Percentiles rank a stretch among this genome's conserved stretches.
Evolutionary conservation across 768 basidiomycete genomes (phyloP).

Genomic region (Exidia glandulosa): DNA sequence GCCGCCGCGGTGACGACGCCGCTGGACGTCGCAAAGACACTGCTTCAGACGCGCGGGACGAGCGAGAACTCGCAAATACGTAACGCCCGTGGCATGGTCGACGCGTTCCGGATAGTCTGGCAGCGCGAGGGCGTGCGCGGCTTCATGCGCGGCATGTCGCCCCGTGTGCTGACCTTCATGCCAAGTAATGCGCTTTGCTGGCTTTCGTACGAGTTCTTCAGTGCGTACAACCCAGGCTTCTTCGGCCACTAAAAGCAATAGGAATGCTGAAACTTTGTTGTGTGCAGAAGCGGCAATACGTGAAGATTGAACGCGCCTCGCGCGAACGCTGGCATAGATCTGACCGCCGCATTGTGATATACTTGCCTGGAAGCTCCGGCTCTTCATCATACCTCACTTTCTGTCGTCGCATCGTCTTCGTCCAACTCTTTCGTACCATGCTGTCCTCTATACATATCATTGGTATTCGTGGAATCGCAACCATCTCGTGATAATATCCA

Average conservation of each 20-base stretch:
- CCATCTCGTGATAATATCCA: too few relatives aligned
- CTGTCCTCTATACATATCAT: not conserved
- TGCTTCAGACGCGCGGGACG: slow-evolving; percentile 90
- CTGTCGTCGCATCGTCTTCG: too few relatives aligned
- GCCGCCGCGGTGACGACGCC: slow-evolving; percentile 95
- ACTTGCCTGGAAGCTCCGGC: too few relatives aligned
- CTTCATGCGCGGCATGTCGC: slow-evolving; percentile 78
- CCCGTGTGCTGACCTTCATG: slow-evolving; percentile 88
- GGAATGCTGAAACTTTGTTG: slow-evolving; percentile 5
- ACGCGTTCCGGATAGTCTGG: slow-evolving; percentile 86
- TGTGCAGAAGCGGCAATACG: slow-evolving; percentile 56
- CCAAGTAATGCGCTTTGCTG: slow-evolving; percentile 96
- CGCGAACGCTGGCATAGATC: not conserved
- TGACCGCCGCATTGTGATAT: not conserved
- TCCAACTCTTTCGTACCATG: not conserved
- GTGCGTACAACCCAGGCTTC: slow-evolving; percentile 39
- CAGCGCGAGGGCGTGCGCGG: slow-evolving; percentile 74
- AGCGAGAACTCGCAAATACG: slow-evolving; percentile 79
- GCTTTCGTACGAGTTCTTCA: slow-evolving; percentile 98
- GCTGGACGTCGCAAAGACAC: slow-evolving; percentile 94
- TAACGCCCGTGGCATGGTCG: slow-evolving; percentile 69
- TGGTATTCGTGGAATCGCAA: too few relatives aligned
- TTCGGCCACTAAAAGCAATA: not conserved
- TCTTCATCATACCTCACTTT: not conserved
- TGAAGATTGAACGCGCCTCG: slow-evolving; percentile 8